Evolutionary conservation across 768 basidiomycete genomes (phyloP).

Genomic region (Mycena alexandri): DNA sequence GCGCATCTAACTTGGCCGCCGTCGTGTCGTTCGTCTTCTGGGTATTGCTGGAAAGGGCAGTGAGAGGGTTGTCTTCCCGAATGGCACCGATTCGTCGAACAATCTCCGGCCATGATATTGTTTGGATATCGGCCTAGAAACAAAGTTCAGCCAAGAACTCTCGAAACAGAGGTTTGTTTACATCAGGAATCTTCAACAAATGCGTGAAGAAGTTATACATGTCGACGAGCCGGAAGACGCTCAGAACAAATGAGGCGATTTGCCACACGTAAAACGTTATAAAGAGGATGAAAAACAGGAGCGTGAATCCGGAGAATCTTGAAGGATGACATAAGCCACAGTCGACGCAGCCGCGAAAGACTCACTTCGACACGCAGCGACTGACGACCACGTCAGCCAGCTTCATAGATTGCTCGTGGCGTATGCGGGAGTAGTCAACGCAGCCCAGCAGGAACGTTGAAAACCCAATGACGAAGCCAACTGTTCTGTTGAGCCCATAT

Average conservation of each 20-base stretch:
- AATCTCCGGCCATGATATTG: conserved; percentile 96
- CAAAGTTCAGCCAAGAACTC: conserved; percentile 23
- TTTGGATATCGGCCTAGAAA: conserved; percentile 92
- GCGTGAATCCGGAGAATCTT: conserved; percentile 87
- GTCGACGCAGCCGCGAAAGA: conserved; percentile 17
- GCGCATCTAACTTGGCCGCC: conserved; percentile 93
- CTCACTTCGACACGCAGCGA: conserved; percentile 87
- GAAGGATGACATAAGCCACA: conserved; percentile 14
- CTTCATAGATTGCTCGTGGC: conserved; percentile 71
- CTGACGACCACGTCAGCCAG: conserved; percentile 87
- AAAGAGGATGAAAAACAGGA: conserved; percentile 88
- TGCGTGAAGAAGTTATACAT: conserved; percentile 98
- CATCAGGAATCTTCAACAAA: conserved; percentile 94
- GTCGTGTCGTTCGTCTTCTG: conserved; percentile 70
- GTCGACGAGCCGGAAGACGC: conserved; percentile 83
- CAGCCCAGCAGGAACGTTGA: conserved; percentile 97
- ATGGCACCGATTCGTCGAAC: conserved; percentile 92
- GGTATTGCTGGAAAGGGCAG: conserved; percentile 80
- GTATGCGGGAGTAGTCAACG: conserved; percentile 89
- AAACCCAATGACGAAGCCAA: conserved; percentile 98
- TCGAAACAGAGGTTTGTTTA: conserved; percentile 50
- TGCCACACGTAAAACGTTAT: conserved; percentile 92
- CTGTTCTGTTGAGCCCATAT: conserved; percentile 72
- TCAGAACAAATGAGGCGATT: conserved; percentile 81
- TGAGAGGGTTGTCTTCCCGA: conserved; percentile 92